Base-by-base conservation (phyloP, 106 monocot genomes). In the Triglochin maritima region DNA sequence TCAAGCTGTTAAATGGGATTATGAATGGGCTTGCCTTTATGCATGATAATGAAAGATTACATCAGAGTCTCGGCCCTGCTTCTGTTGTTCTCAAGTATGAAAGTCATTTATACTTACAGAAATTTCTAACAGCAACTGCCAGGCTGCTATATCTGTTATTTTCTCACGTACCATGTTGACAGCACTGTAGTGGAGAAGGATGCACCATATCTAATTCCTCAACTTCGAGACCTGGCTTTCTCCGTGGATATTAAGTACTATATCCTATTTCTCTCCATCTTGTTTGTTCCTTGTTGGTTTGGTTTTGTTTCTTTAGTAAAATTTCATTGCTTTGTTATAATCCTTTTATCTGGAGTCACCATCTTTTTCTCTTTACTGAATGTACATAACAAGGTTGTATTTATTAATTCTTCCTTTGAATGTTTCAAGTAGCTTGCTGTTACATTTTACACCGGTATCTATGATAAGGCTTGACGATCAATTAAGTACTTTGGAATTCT, bases 51-150 rank as follows among this genome's bases (percentile, higher is more conserved):
- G 87, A 90, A 59, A 87, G 85, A 80, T 69, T 95, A 60, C 94
- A 95, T 80, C 94, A 90, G 69, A 95, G 94, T 69, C 85, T 95
- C 42, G 94, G 94, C 50, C 94, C 90, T 67, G 76, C 90, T 81
- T 95, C 94, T 72, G 73, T 95, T 83, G 71, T 90, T 73, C 81
- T 95, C 66, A 95, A 90, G 94, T 95, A 87, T 68, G 41, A 29
- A 29, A 29, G 29, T 29, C 29, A 29, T 29, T 29, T 29, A 29
- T 1, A 29, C 29, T 29, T 29, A 29, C 29, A 29, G 29, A 29
- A 29, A 29, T 29, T 29, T 29, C 1, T 29, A 29, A 29, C 29
- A 29, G 29, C 29, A 29, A 29, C 29, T 29, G 29, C 29, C 29
- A 29, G 29, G 29, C 29, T 29, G 29, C 29, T 29, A 29, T 29